Base-by-base conservation (phyloP, 73 alveolate species). In the Paramecium tetraurelia region DNA sequence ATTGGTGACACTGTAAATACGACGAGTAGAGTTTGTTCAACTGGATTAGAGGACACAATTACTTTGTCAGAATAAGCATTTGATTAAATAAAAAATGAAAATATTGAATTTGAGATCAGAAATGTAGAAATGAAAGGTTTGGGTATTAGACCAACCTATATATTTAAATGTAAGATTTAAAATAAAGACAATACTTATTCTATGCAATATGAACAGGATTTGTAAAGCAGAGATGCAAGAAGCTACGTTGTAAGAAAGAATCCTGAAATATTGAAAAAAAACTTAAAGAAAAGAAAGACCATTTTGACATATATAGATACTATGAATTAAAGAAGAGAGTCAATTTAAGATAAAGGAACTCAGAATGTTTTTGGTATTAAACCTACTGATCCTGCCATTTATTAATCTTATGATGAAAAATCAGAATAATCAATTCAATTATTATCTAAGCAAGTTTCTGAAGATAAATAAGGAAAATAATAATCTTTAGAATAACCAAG, bases 1-100 rank as follows among this genome's bases (percentile, higher is more conserved):
- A 86, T 86, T 20, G 93, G 93, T 6, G 87, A 86, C 11, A 86
- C 93, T 22, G 93, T 86, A 18, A 86, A 86, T 38, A 86, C 93
- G 4, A 86, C 93, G 2, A 86, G 93, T 68, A 29, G 93, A 59
- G 93, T 86, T 24, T 86, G 93, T 20, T 86, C 93, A 4, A 86
- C 93, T 1, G 93, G 93, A 40, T 68, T 86, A 20, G 83, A 72
- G 16, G 93, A 86, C 69, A 57, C 63, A 29, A 86, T 86, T 4
- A 86, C 70, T n/a, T 27, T 86, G n/a, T 86, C 93, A 29, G 85
- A 86, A 68, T 72, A 86, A 59, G 93, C 85, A 18, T 86, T 63
- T 68, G 93, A 86, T 68, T 63, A 86, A 86, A 29, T 72, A 3
- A 72, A 72, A 40, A 72, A 72, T 72, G 86, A 72, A 36, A 36